phyloP scores from a whole-genome alignment of 1,139 yeast species.

The Entelexis sorbosivorans region DNA sequence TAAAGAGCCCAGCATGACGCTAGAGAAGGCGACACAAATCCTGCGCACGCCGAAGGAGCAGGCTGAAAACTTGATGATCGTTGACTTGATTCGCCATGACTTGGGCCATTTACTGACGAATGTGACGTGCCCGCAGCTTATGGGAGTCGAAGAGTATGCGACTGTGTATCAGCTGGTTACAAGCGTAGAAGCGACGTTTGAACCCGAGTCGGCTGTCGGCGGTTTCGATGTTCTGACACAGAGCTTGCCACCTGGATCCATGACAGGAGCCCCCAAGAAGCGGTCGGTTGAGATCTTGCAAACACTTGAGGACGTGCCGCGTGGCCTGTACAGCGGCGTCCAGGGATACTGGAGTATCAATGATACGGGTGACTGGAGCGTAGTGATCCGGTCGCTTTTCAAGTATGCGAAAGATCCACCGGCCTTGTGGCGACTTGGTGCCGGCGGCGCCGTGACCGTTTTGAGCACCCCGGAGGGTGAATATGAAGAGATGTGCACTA shows the following conservation, averaged over 20 bases:
- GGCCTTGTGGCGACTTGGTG: slow-evolving; percentile 70
- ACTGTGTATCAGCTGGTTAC: slow-evolving; percentile 88
- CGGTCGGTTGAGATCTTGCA: slow-evolving; percentile 78
- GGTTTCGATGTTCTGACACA: slow-evolving; percentile 73
- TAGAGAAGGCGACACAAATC: slow-evolving; percentile 49
- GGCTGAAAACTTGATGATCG: slow-evolving; percentile 96
- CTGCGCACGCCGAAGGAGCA: slow-evolving; percentile 81
- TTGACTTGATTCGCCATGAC: slow-evolving; percentile 89
- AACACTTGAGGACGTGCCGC: slow-evolving; percentile 37
- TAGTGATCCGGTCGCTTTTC: slow-evolving; percentile 74
- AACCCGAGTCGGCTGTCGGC: slow-evolving; percentile 31
- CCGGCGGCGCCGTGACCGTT: slow-evolving; percentile 97
- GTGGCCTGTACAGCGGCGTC: slow-evolving; percentile 91
- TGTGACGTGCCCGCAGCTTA: slow-evolving; percentile 65
- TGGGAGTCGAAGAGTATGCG: slow-evolving; percentile 86
- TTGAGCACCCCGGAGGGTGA: slow-evolving; percentile 71
- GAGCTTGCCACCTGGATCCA: slow-evolving; percentile 93
- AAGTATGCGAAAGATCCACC: slow-evolving; percentile 25
- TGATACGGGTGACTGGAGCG: slow-evolving; percentile 92
- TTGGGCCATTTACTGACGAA: slow-evolving; percentile 52
- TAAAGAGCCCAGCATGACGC: slow-evolving; percentile 39
- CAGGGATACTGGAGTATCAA: slow-evolving; percentile 91
- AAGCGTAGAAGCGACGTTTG: slow-evolving; percentile 60
- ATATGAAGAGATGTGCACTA: slow-evolving; percentile 84
- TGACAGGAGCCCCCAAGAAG: slow-evolving; percentile 99